Percentiles rank a stretch among this genome's conserved stretches.
Conservation (phyloP, 345 rosid genomes). For the Moricandia arvensis region DNA sequence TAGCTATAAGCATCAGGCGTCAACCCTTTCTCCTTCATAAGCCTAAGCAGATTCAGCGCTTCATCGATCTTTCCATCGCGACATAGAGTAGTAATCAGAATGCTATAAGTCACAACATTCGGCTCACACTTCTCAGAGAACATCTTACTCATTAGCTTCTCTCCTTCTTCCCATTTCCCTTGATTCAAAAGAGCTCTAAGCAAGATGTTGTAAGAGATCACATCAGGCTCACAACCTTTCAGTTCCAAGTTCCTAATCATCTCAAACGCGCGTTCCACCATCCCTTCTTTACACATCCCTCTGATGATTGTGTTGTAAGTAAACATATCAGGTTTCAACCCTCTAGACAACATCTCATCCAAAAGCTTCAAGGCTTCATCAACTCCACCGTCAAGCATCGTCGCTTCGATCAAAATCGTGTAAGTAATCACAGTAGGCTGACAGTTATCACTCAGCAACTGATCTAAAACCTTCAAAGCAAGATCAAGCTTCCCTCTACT, state of each 20-base stretch:
- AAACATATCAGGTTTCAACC: slow-evolving; percentile 64
- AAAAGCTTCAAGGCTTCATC: slow-evolving; percentile 67
- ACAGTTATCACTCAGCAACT: slow-evolving; percentile 59
- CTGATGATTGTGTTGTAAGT: slow-evolving; percentile 68
- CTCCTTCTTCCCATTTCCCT: slow-evolving; percentile 75
- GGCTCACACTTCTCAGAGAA: slow-evolving; percentile 53
- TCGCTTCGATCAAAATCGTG: slow-evolving; percentile 83
- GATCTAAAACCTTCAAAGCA: slow-evolving; percentile 62
- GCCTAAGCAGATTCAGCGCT: slow-evolving; percentile 56
- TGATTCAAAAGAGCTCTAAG: slow-evolving; percentile 56
- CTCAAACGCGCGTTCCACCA: slow-evolving; percentile 56
- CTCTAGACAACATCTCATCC: slow-evolving; percentile 73
- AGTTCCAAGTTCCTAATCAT: slow-evolving; percentile 49
- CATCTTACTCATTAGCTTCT: slow-evolving; percentile 64
- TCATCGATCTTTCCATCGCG: slow-evolving; percentile 65
- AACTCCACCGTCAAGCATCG: slow-evolving; percentile 54
- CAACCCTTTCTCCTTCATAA: slow-evolving; percentile 60
- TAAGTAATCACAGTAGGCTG: slow-evolving; percentile 74
- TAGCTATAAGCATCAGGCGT: slow-evolving; percentile 73
- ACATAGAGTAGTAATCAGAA: slow-evolving; percentile 60
- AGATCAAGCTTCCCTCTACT: slow-evolving; percentile 62
- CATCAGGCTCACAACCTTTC: slow-evolving; percentile 66
- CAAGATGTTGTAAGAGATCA: slow-evolving; percentile 63
- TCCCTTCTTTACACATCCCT: slow-evolving; percentile 75
- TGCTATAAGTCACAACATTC: slow-evolving; percentile 71